These are phyloP conservation scores for Brassica rapa DNA, from an alignment of 345 rosid species.

Conservation along the genomic window DNA sequence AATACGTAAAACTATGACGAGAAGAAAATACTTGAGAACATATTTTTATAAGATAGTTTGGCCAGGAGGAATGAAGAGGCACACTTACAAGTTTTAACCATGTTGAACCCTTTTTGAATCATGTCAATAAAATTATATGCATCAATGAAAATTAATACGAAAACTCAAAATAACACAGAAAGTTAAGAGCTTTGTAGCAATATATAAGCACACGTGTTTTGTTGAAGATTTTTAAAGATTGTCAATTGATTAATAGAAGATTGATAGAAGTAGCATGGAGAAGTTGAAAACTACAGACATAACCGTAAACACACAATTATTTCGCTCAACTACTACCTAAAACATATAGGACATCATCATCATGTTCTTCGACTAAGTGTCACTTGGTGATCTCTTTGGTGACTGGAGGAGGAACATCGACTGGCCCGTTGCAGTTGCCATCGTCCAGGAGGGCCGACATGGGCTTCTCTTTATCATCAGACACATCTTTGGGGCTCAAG, in stretches of 20 bases:
- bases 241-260: neutral
- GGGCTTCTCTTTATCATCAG: slow-evolving; percentile 23
- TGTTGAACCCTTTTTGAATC: neutral
- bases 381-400: slow-evolving; percentile 36
- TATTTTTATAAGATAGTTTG: too few relatives aligned
- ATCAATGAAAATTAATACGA: neutral
- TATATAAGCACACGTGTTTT: neutral
- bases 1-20: too few relatives aligned
- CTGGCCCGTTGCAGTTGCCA: slow-evolving; percentile 34
- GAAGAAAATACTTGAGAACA: too few relatives aligned
- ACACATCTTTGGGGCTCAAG: slow-evolving; percentile 41
- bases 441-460: slow-evolving; percentile 34
- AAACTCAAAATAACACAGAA: neutral
- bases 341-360: neutral
- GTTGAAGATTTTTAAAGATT: neutral
- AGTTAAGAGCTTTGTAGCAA: too few relatives aligned
- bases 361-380: neutral
- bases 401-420: slow-evolving; percentile 33
- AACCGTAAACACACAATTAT: neutral
- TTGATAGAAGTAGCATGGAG: neutral
- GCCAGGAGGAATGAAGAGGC: too few relatives aligned
- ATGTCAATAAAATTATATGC: neutral
- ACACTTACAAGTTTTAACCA: too few relatives aligned
- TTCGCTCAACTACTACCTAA: neutral
- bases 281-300: neutral